Evolutionary conservation across 1,139 yeast species (phyloP).

Genomic region (Sugiyamaella pinicola): DNA sequence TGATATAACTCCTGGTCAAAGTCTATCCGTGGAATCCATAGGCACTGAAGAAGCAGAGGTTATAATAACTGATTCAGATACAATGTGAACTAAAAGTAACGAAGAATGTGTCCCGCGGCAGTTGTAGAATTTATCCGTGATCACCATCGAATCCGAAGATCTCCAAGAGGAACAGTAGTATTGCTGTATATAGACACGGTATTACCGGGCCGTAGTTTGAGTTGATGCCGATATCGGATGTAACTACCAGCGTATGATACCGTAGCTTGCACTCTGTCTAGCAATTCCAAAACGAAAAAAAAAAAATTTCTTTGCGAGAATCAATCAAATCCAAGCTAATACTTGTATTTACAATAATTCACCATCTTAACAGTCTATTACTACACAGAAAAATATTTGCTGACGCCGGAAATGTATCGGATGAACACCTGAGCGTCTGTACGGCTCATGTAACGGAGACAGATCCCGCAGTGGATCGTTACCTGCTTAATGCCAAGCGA

Average conservation of each 20-base stretch:
- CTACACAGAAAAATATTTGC: not conserved
- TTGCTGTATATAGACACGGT: not conserved
- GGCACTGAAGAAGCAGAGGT: slow-evolving; percentile 18
- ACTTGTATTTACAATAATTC: no score
- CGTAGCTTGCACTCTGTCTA: not conserved
- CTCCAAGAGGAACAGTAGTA: no score
- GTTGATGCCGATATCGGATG: no score
- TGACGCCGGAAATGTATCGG: not conserved
- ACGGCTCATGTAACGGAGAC: slow-evolving; percentile 8
- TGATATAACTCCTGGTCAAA: slow-evolving; percentile 4
- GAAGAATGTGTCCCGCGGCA: not conserved
- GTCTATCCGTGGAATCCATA: slow-evolving; percentile 6
- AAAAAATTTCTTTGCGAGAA: no score
- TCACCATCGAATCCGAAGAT: not conserved
- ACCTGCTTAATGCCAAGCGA: slow-evolving; percentile 11
- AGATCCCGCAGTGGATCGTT: not conserved
- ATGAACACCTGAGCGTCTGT: not conserved
- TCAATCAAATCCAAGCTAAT: no score
- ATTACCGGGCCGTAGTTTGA: not conserved
- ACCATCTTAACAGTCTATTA: no score
- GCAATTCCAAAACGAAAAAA: not conserved
- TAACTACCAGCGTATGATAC: no score
- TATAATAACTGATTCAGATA: slow-evolving; percentile 13
- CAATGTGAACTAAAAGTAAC: not conserved
- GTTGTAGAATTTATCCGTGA: not conserved